These are phyloP conservation scores for Neurospora crassa DNA, from an alignment of 2,329 filamentous ascomycete species.

Conservation along the genomic window DNA sequence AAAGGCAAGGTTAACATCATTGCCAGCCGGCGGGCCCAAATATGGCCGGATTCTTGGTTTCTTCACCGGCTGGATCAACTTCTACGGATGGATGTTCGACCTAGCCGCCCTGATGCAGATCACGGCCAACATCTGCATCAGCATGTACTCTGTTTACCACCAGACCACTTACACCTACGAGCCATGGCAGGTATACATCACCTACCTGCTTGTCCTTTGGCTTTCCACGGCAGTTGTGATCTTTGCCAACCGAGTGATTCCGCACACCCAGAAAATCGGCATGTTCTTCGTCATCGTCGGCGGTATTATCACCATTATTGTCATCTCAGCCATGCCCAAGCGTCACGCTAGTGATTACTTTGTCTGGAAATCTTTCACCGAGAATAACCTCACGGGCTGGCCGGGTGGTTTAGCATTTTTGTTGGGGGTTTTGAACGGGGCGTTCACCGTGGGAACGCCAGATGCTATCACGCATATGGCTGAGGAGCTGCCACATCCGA, in stretches of 20 bases:
- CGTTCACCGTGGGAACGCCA: constrained; percentile 56
- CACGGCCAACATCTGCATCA: constrained; percentile 48
- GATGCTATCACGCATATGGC: constrained; percentile 54
- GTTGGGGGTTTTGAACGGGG: constrained; percentile 55
- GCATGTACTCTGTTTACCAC: constrained; percentile 52
- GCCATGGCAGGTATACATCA: constrained; percentile 50
- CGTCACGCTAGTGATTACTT: constrained; percentile 39
- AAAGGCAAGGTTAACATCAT: neutral
- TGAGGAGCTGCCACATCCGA: constrained; percentile 45
- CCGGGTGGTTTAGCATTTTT: constrained; percentile 53
- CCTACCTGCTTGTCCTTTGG: constrained; percentile 48
- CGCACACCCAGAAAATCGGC: constrained; percentile 41
- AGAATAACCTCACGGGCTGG: constrained; percentile 43
- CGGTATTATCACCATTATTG: constrained; percentile 42
- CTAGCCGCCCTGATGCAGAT: constrained; percentile 50
- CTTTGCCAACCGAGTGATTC: constrained; percentile 45
- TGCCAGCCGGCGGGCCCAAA: constrained; percentile 37
- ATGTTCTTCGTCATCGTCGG: constrained; percentile 46
- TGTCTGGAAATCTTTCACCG: constrained; percentile 41
- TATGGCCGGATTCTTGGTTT: constrained; percentile 43
- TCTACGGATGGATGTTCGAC: constrained; percentile 53
- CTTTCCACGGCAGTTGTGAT: constrained; percentile 40
- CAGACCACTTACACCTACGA: constrained; percentile 37
- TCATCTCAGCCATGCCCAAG: constrained; percentile 43
- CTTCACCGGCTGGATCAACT: constrained; percentile 41